Conservation (phyloP, 2,329 filamentous ascomycete genomes). For the Xylariaceae sp. region DNA sequence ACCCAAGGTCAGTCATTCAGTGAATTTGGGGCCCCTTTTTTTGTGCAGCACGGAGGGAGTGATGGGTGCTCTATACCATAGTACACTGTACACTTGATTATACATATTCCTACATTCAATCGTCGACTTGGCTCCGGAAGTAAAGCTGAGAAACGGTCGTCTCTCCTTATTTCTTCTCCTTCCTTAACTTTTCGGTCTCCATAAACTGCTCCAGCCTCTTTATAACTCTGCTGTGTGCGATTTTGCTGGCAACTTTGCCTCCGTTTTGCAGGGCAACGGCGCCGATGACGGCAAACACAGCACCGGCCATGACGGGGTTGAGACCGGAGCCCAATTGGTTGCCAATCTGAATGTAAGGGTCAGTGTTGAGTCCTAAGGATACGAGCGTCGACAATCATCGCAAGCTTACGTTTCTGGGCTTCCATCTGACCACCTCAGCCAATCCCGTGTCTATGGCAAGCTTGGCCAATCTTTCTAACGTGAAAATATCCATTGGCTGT, state of each 20-base stretch:
- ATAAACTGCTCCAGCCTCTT: slow-evolving; percentile 31
- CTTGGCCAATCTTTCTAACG: slow-evolving; percentile 59
- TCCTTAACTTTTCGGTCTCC: no score
- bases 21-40: slow-evolving; percentile 1
- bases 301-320: slow-evolving; percentile 67
- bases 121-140: background rate
- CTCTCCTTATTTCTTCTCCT: background rate
- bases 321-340: slow-evolving; percentile 69
- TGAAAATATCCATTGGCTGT: slow-evolving; percentile 57
- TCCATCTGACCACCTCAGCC: slow-evolving; percentile 76
- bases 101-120: slow-evolving; percentile 25
- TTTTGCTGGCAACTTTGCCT: slow-evolving; percentile 65
- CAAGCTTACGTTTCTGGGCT: slow-evolving; percentile 67
- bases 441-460: slow-evolving; percentile 69
- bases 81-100: slow-evolving; percentile 25
- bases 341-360: slow-evolving; percentile 43
- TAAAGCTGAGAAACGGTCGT: background rate
- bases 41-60: slow-evolving; percentile 6
- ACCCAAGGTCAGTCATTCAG: background rate
- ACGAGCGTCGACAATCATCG: background rate
- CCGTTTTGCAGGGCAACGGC: slow-evolving; percentile 87
- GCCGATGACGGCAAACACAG: slow-evolving; percentile 80
- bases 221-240: slow-evolving; percentile 74
- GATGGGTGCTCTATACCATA: slow-evolving; percentile 17
- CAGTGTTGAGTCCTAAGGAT: slow-evolving; percentile 6